phyloP scores from a whole-genome alignment of 1,284 basidiomycete genomes.

The Wolfiporia cocos region DNA sequence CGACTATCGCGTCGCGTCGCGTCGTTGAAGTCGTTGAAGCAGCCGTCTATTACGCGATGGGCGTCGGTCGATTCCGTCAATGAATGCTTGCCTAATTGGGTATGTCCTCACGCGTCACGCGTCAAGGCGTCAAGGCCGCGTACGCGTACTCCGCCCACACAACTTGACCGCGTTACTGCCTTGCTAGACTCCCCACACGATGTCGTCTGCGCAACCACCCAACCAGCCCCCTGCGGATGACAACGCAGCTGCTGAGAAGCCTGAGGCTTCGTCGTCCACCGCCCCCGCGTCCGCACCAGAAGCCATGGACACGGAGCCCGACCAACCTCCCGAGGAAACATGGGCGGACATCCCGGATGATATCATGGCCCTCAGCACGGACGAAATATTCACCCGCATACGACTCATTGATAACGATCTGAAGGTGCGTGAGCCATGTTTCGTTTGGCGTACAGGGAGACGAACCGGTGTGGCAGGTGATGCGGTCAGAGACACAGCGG shows the following conservation, averaged over 20 bases:
- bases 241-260: constrained; percentile 52
- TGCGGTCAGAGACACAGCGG: constrained; percentile 90
- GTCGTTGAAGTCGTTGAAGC: no score
- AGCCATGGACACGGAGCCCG: constrained; percentile 70
- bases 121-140: neutral
- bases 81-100: neutral
- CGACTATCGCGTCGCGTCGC: no score
- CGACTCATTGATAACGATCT: constrained; percentile 93
- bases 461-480: constrained; percentile 56
- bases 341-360: constrained; percentile 84
- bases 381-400: constrained; percentile 84
- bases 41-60: no score
- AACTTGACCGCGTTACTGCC: neutral
- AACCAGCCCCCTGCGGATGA: constrained; percentile 42
- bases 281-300: constrained; percentile 30
- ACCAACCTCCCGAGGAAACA: constrained; percentile 64
- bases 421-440: constrained; percentile 57
- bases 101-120: neutral
- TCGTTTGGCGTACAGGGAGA: neutral
- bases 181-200: constrained; percentile 26
- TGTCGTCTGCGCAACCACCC: constrained; percentile 63
- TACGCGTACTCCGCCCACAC: neutral
- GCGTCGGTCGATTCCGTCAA: no score
- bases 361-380: constrained; percentile 64
- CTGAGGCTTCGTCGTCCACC: constrained; percentile 27